Base-by-base conservation (phyloP, 192 early-diverging fungal species). In the Backusella circina region DNA sequence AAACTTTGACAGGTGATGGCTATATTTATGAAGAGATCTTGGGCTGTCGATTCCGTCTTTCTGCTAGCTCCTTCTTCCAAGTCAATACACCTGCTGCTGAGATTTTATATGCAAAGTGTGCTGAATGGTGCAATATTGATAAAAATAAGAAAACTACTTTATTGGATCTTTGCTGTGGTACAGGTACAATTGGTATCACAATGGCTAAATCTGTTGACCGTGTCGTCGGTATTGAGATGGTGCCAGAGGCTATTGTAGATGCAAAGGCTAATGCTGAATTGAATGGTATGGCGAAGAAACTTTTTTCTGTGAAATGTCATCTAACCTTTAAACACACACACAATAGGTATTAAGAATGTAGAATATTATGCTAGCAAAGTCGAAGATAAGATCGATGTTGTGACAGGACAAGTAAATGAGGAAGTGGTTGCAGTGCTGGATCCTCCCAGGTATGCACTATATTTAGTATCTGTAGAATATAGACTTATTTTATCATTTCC, bases 111-210 rank as follows among this genome's bases (percentile, higher is more conserved):
- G 61, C 79, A 54, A 74, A 79, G 57, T 79, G 78, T 71, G 70
- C 75, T 26, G 79, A 82, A 30, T 81, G 78, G 76, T 79, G 77
- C 41, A 74, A 71, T 35, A 66, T 79, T 41, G 71, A 77, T 39
- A 28, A 72, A 7, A 71, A 30, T 7, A 79, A 80, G 37, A 77
- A 77, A 10, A 74, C 88, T 6, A 82, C 90, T 21, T 74, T 90
- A 13, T 79, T 94, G 28, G 93, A 95, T 79, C 77, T 95, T 26
- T 95, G 94, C 79, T 95, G 94, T 84, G 94, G 94, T 13, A 95
- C 93, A 18, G 94, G 94, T 31, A 95, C 94, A 13, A 95, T 95
- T 72, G 94, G 94, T 28, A 85, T 95, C 50, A 87, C 88, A 10
- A 88, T 95, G 88, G 90, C 93, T 4, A 77, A 82, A 54, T 76